phyloP scores from a whole-genome alignment of 768 basidiomycete genomes.

The Tubosaeta sp. region DNA sequence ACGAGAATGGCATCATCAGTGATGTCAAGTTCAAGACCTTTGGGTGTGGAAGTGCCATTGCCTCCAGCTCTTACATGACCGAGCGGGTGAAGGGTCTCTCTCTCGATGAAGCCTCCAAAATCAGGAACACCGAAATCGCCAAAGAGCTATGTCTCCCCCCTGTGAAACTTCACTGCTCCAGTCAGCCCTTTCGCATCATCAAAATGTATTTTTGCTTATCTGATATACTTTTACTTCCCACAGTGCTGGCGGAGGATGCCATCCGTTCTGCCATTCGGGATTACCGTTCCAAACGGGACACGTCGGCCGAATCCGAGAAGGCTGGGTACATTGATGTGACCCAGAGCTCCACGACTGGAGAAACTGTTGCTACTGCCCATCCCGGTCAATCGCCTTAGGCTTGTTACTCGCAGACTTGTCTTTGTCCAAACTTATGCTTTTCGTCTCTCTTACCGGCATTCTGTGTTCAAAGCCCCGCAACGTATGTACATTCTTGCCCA shows the following conservation, averaged over 20 bases:
- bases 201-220: slow-evolving; percentile 9
- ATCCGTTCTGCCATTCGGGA: slow-evolving; percentile 98
- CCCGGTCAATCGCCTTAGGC: slow-evolving; percentile 33
- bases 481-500: slow-evolving; percentile 13
- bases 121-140: slow-evolving; percentile 99
- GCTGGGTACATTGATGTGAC: slow-evolving; percentile 69
- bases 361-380: slow-evolving; percentile 51
- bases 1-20: slow-evolving; percentile 90
- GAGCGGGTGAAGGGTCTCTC: slow-evolving; percentile 95
- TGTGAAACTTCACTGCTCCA: slow-evolving; percentile 93
- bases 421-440: background rate
- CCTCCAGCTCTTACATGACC: slow-evolving; percentile 97
- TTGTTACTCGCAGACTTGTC: background rate
- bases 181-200: slow-evolving; percentile 42
- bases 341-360: slow-evolving; percentile 50
- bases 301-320: slow-evolving; percentile 46
- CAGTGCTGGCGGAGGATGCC: slow-evolving; percentile 96
- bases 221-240: slow-evolving; percentile 22
- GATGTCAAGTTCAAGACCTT: slow-evolving; percentile 99
- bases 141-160: slow-evolving; percentile 94
- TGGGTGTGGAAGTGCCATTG: slow-evolving; percentile 97
- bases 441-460: slow-evolving; percentile 10
- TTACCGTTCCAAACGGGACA: slow-evolving; percentile 80
- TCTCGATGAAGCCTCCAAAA: slow-evolving; percentile 90
- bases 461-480: slow-evolving; percentile 11